These are phyloP conservation scores for Tillandsia fasciculata DNA, from an alignment of 176 grass and related monocot species.

Conservation along the genomic window DNA sequence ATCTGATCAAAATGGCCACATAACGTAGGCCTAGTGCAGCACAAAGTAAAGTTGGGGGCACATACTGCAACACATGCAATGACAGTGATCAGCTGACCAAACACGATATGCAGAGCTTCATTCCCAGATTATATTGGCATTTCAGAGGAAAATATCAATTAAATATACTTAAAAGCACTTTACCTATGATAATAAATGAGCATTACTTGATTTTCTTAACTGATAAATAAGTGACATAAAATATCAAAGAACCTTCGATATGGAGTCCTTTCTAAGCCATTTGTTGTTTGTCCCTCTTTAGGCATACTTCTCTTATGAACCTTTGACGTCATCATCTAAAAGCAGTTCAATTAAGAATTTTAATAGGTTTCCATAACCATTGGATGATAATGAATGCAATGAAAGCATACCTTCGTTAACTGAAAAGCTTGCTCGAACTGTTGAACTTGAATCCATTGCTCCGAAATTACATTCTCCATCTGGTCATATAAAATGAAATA, in stretches of 20 bases:
- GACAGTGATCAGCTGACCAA: too few relatives aligned
- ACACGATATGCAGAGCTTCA: too few relatives aligned
- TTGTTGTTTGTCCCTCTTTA: background rate
- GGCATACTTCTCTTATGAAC: conserved; percentile 38
- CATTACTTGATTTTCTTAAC: background rate
- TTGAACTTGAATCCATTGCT: conserved; percentile 94
- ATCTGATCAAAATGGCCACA: background rate
- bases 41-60: too few relatives aligned
- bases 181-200: background rate
- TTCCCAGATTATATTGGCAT: too few relatives aligned
- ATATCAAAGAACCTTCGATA: conserved; percentile 24
- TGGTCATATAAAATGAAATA: conserved; percentile 31
- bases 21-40: background rate
- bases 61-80: too few relatives aligned
- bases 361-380: conserved; percentile 16
- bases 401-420: conserved; percentile 60
- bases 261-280: background rate
- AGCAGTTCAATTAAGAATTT: conserved; percentile 19
- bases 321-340: conserved; percentile 65
- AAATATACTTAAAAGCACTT: background rate
- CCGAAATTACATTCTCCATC: conserved; percentile 72
- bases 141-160: too few relatives aligned
- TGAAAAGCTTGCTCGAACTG: conserved; percentile 91
- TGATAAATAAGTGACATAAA: background rate
- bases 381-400: conserved; percentile 14